Evolutionary conservation across 768 basidiomycete species (phyloP), one percentile per base, ranked within the genome.

Genomic region (Russula earlei): DNA sequence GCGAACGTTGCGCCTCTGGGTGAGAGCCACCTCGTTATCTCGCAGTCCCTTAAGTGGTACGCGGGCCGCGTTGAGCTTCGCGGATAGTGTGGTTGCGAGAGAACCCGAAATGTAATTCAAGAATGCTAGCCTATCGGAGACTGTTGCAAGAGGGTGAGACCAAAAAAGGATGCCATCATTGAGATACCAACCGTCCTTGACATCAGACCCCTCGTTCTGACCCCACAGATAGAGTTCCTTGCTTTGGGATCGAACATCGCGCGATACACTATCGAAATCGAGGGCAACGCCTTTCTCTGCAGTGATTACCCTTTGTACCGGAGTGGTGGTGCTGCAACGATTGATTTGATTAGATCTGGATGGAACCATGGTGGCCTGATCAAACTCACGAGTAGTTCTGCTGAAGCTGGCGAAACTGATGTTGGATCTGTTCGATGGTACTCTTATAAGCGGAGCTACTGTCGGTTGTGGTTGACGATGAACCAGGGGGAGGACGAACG

Each of bases 181-280:
- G 25, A 9, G 6, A 6, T 15, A 52, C 76, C 43, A 53, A 83
- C 86, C 85, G 71, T 90, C 90, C 64, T 80, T 89, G 67, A 92
- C 58, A 72, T 92, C 90, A 19, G 77, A 74, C 5, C 70, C 68
- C 63, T 91, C 84, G 1, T 66, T 64, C 67, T 91, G 88, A 12
- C 90, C 89, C 89, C 89, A 92, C 14, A 78, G 79, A 63, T 89
- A 92, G 24, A 91, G 71, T 58, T 91, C 91, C 69, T 91, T 91
- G 76, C 87, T 87, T 66, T 84, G 81, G 0, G 78, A 71, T 66
- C 90, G 84, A 8, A 76, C 65, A 63, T 89, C 83, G 61, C 84
- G 79, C 3, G 82, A 73, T 29, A 84, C 68, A 55, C 74, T 76
- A 61, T 90, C 85, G 63, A 80, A 77, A 68, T 88, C 87, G 61